These are phyloP conservation scores for Globisporangium sylvaticum DNA, from an alignment of 352 stramenopile genomes.

Conservation along the genomic window DNA sequence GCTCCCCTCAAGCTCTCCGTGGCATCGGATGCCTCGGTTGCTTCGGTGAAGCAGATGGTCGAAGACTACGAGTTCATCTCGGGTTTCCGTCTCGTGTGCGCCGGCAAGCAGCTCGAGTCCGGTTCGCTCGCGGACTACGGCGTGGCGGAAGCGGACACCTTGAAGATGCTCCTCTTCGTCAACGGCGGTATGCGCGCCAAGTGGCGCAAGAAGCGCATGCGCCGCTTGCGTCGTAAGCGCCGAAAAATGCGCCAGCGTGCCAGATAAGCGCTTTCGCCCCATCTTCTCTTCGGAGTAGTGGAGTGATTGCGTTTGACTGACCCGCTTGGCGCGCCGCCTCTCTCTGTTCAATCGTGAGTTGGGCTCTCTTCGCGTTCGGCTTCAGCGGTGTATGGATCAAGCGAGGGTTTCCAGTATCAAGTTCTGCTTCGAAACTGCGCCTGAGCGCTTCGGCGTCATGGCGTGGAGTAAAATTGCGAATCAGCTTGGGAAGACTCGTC, in stretches of 20 bases:
- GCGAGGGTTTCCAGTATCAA: no score
- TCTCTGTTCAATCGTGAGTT: no score
- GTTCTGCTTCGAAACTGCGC: no score
- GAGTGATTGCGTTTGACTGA: slow-evolving; percentile 5
- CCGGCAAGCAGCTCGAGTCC: slow-evolving; percentile 69
- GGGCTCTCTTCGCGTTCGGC: no score
- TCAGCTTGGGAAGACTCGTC: no score
- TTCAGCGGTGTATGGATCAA: no score
- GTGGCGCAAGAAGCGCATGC: slow-evolving; percentile 99
- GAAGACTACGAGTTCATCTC: slow-evolving; percentile 95
- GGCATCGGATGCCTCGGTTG: slow-evolving; percentile 87
- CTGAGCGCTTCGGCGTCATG: no score
- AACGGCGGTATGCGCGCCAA: slow-evolving; percentile 94
- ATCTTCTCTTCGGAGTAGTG: background rate
- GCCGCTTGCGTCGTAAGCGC: slow-evolving; percentile 96
- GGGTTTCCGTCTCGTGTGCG: slow-evolving; percentile 89
- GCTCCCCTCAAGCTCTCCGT: slow-evolving; percentile 77
- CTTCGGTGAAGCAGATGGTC: slow-evolving; percentile 91
- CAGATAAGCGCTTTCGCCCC: slow-evolving; percentile 86
- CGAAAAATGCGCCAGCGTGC: slow-evolving; percentile 99
- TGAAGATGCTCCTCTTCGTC: slow-evolving; percentile 91
- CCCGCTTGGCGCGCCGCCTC: background rate
- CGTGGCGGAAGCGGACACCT: slow-evolving; percentile 89
- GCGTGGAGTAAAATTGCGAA: no score
- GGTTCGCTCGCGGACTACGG: slow-evolving; percentile 91